A percentile compares a stretch with the other conserved stretches of the same genome.
phyloP scores from a whole-genome alignment of 768 basidiomycete genomes.

The Albatrellus ellisii region DNA sequence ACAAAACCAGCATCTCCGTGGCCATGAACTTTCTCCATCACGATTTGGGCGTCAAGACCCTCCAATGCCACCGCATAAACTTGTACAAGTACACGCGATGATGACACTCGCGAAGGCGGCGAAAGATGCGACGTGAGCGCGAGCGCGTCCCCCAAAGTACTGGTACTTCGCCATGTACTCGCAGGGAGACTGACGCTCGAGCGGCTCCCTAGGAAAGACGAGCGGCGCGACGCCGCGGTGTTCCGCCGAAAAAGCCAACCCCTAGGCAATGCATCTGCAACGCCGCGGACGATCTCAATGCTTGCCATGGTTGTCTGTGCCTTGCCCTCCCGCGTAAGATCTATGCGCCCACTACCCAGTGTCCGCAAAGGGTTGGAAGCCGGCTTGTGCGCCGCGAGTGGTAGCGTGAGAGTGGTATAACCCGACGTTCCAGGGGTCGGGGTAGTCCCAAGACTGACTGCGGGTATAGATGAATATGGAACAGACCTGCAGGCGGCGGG shows the following conservation, averaged over 20 bases:
- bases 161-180: too few species aligned
- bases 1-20: constrained; percentile 43
- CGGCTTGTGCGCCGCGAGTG: constrained; percentile 30
- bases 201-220: background rate
- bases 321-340: constrained; percentile 62
- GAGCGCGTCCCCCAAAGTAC: constrained; percentile 5
- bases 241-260: constrained; percentile 4
- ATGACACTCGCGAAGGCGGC: constrained; percentile 64
- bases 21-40: constrained; percentile 32
- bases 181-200: too few species aligned
- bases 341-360: constrained; percentile 38
- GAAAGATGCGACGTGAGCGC: constrained; percentile 23
- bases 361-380: constrained; percentile 23
- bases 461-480: constrained; percentile 20
- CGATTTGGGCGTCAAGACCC: constrained; percentile 52
- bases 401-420: constrained; percentile 31
- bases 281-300: constrained; percentile 61
- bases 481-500: constrained; percentile 6
- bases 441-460: constrained; percentile 17
- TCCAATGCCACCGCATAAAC: constrained; percentile 87
- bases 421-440: constrained; percentile 13
- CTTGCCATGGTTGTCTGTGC: constrained; percentile 87
- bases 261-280: constrained; percentile 11
- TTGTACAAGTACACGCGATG: constrained; percentile 65
- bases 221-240: background rate